These are phyloP conservation scores for Aspergillus chevalieri DNA, from an alignment of 2,329 filamentous ascomycete genomes.

Conservation along the genomic window DNA sequence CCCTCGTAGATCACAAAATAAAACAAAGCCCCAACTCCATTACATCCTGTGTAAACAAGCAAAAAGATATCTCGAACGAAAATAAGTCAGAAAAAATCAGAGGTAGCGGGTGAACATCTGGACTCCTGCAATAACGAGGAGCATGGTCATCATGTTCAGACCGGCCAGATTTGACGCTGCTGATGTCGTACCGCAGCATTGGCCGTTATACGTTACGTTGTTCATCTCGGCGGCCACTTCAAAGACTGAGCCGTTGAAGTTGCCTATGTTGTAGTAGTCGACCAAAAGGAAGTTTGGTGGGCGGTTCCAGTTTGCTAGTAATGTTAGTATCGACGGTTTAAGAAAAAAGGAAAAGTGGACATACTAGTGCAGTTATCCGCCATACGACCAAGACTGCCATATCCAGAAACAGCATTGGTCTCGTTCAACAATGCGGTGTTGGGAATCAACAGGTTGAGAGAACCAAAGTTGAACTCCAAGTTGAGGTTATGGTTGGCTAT, in stretches of 20 bases:
- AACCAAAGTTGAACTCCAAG: slow-evolving; percentile 63
- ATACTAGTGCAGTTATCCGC: slow-evolving; percentile 56
- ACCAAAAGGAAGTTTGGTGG: slow-evolving; percentile 75
- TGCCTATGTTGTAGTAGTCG: slow-evolving; percentile 74
- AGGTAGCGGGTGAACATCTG: slow-evolving; percentile 19
- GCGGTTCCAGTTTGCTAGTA: slow-evolving; percentile 52
- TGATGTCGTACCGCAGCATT: slow-evolving; percentile 34
- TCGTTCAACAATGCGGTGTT: slow-evolving; percentile 63
- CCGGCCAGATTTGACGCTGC: slow-evolving; percentile 17
- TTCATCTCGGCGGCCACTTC: slow-evolving; percentile 65
- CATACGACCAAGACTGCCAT: slow-evolving; percentile 60
- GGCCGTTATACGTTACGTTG: slow-evolving; percentile 60
- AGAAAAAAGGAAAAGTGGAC: not conserved
- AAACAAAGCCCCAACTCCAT: not conserved
- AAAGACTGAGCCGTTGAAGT: slow-evolving; percentile 67
- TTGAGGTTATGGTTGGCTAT: slow-evolving; percentile 91
- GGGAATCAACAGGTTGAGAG: slow-evolving; percentile 61
- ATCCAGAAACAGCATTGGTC: slow-evolving; percentile 63
- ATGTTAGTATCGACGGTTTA: not conserved
- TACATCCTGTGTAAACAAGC: not conserved
- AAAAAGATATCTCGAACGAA: not conserved
- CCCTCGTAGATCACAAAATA: not conserved
- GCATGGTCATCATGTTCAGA: slow-evolving; percentile 13
- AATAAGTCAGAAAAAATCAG: slow-evolving; percentile 6
- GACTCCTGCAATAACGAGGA: slow-evolving; percentile 17